phyloP scores from a whole-genome alignment of 805 yeast genomes.

The Candida anglica region DNA sequence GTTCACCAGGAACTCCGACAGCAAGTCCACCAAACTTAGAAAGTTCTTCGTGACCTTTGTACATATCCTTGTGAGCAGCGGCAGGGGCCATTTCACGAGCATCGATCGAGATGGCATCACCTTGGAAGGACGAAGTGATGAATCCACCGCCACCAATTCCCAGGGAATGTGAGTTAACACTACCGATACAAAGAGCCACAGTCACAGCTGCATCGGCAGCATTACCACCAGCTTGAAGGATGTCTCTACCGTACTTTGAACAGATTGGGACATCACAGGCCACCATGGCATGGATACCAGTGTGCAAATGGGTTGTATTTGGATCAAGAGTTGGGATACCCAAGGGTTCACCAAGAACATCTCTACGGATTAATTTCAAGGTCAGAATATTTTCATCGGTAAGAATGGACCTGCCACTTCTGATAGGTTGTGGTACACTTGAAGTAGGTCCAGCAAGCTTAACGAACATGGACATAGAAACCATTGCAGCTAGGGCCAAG shows the following conservation, averaged over 20 bases:
- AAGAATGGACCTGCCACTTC: no score
- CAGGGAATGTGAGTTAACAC: constrained; percentile 74
- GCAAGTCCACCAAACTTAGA: constrained; percentile 85
- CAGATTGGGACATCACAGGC: constrained; percentile 63
- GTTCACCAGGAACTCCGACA: constrained; percentile 86
- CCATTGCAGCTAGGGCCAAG: no score
- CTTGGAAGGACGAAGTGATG: constrained; percentile 39
- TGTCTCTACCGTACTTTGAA: constrained; percentile 57
- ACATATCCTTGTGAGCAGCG: constrained; percentile 64
- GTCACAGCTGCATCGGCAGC: constrained; percentile 96
- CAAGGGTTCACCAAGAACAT: constrained; percentile 15
- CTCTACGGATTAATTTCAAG: constrained; percentile 4
- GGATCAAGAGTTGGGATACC: constrained; percentile 44
- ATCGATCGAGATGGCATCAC: constrained; percentile 62
- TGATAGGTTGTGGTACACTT: no score
- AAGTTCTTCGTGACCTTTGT: constrained; percentile 36
- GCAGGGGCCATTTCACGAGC: constrained; percentile 88
- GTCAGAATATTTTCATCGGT: no score
- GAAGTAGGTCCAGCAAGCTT: no score
- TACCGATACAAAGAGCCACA: constrained; percentile 83
- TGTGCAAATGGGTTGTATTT: constrained; percentile 27
- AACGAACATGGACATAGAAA: no score
- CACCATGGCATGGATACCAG: constrained; percentile 55
- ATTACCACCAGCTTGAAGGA: constrained; percentile 57
- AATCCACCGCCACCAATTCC: constrained; percentile 95